Conservation (phyloP, 176 grass and related monocot species). For the Rhynchospora tenuis region DNA sequence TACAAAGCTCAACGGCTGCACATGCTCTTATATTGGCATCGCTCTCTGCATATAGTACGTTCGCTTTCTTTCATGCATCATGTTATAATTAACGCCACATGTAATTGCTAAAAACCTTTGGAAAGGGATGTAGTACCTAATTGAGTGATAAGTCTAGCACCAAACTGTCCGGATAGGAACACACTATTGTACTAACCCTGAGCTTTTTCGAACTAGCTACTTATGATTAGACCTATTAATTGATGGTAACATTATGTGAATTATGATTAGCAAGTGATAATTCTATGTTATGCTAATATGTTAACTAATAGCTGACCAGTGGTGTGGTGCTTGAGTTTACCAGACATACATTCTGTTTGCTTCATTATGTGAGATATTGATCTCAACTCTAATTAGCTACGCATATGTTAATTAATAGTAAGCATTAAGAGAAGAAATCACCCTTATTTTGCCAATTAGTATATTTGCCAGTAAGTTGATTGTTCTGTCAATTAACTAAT, state of each 20-base stretch:
- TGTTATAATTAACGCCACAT: conserved; percentile 4
- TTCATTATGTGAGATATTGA: neutral
- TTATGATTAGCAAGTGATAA: neutral
- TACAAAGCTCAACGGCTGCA: neutral
- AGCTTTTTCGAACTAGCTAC: neutral
- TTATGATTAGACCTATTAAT: conserved; percentile 3
- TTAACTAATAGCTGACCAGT: neutral
- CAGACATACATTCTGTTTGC: neutral
- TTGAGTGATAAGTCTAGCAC: neutral
- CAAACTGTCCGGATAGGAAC: conserved; percentile 4
- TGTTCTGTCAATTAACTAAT: neutral
- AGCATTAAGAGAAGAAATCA: neutral
- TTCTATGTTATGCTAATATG: neutral
- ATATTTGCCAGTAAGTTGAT: neutral
- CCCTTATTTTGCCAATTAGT: neutral
- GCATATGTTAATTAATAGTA: neutral
- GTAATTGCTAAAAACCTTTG: conserved; percentile 13
- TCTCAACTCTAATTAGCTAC: neutral
- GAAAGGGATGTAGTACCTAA: conserved; percentile 19
- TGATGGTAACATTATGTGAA: neutral
- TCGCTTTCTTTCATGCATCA: neutral
- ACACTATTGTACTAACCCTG: neutral
- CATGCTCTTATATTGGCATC: conserved; percentile 2
- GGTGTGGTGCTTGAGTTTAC: neutral
- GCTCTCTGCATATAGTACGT: conserved; percentile 1